Conservation (phyloP, 2,329 filamentous ascomycete genomes). For the Nemania sp. region DNA sequence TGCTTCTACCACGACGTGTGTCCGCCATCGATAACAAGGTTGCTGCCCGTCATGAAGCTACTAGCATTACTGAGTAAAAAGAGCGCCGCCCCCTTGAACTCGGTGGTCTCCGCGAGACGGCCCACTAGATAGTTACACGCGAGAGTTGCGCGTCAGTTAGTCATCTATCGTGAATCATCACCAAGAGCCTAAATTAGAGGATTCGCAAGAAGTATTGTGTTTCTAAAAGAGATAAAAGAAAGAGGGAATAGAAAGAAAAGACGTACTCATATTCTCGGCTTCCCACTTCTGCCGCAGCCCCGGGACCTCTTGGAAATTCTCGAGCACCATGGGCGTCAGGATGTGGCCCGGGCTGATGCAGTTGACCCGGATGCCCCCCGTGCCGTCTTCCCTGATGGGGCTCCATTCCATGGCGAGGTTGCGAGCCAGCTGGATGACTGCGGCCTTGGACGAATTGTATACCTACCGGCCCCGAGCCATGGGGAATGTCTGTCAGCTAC, state of each 20-base stretch:
- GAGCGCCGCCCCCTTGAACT: slow-evolving; percentile 64
- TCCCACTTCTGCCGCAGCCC: slow-evolving; percentile 66
- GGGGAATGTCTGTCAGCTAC: neutral
- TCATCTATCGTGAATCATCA: neutral
- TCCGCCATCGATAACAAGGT: slow-evolving; percentile 31
- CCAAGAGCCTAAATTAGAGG: neutral
- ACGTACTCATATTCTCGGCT: slow-evolving; percentile 67
- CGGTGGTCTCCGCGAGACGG: slow-evolving; percentile 58
- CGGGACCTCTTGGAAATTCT: slow-evolving; percentile 70
- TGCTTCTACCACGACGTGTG: slow-evolving; percentile 27
- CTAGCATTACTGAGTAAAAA: slow-evolving; percentile 67
- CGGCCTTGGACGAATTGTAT: slow-evolving; percentile 71
- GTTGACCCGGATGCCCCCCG: slow-evolving; percentile 68
- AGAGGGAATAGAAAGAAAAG: neutral
- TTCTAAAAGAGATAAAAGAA: too few relatives aligned
- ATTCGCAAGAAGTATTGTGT: too few relatives aligned
- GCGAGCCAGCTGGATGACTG: slow-evolving; percentile 64
- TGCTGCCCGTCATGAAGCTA: slow-evolving; percentile 57
- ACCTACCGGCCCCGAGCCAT: too few relatives aligned
- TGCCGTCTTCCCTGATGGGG: slow-evolving; percentile 43
- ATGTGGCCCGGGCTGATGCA: slow-evolving; percentile 72
- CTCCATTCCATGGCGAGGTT: slow-evolving; percentile 69
- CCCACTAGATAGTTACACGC: slow-evolving; percentile 46
- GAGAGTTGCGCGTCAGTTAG: neutral
- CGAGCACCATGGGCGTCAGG: slow-evolving; percentile 72